Evolutionary conservation across 495 filamentous ascomycete genomes (phyloP), one percentile per base, ranked within the genome.

Genomic region (Trichoderma virens): DNA sequence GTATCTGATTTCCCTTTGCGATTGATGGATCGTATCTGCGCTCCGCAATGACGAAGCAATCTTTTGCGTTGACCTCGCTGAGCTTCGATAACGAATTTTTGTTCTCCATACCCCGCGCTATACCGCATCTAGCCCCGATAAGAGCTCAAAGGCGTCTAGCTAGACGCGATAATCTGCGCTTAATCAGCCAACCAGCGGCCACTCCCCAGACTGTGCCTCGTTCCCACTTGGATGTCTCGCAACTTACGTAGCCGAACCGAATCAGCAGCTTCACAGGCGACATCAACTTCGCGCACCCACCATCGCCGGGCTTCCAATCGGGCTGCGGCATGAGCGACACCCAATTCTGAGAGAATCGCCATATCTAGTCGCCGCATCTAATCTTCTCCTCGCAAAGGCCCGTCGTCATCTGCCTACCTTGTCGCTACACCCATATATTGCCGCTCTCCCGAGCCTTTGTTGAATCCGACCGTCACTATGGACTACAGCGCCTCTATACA

Each of bases 401-500:
- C 59, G 30, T 7, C 59, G 3, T 34, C 20, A 34, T 27, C 31
- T 23, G 60, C 31, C 23, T 0, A 62, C 8, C n/a, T 8, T 47
- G 13, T 30, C n/a, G 14, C 61, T 62, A 31, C 35, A 31, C 25
- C 45, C 45, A 35, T 35, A 56, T 56, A 27, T 56, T 56, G 27
- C 51, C 51, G 18, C 56, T 23, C 25, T 32, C 20, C 16, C 64
- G 56, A 47, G 43, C 7, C n/a, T n/a, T 14, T 20, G 43, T 20
- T 20, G 18, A 5, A 8, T 6, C 5, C 18, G 43, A 47, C 18
- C 43, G 43, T 66, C 60, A 72, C 62, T 60, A 96, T 96, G 92
- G 92, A 96, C 75, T 96, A 94, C 76, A 90, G 90, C 61, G 75
- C 88, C 62, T 82, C 91, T 30, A 85, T 89, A 70, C 75, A 85